Conservation (phyloP, 345 rosid genomes). For the Kandelia obovata region DNA sequence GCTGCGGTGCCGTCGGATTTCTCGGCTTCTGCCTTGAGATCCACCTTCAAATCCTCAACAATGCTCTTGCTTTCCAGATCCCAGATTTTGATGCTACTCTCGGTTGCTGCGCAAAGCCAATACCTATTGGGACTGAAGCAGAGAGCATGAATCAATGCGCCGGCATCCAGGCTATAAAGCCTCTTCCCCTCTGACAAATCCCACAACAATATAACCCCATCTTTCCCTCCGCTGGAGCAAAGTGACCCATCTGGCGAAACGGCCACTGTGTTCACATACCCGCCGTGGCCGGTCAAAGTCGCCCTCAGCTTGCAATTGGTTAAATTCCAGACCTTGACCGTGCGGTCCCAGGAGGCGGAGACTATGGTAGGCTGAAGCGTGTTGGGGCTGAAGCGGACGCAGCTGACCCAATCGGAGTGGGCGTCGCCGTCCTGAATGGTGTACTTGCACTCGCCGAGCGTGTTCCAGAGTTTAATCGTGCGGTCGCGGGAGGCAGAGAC, state of each 20-base stretch:
- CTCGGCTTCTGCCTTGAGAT: constrained; percentile 94
- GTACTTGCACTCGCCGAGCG: constrained; percentile 96
- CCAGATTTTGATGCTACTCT: constrained; percentile 93
- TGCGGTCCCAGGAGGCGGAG: constrained; percentile 85
- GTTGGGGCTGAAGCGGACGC: constrained; percentile 91
- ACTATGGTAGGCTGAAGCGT: constrained; percentile 78
- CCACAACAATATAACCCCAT: constrained; percentile 85
- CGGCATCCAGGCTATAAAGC: constrained; percentile 83
- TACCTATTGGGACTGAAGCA: constrained; percentile 98
- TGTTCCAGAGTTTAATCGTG: constrained; percentile 93
- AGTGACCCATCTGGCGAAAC: constrained; percentile 95
- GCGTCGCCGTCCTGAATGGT: constrained; percentile 85
- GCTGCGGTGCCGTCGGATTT: constrained; percentile 53
- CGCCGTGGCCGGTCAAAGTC: constrained; percentile 70
- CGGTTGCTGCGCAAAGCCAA: constrained; percentile 98
- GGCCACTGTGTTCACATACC: constrained; percentile 86
- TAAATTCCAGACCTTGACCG: constrained; percentile 92
- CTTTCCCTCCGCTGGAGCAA: constrained; percentile 96
- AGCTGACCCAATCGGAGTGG: constrained; percentile 89
- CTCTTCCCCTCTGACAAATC: constrained; percentile 96
- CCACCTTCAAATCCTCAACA: constrained; percentile 96
- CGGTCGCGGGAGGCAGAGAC: constrained; percentile 96
- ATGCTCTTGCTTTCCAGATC: constrained; percentile 94
- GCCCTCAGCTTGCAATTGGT: constrained; percentile 81
- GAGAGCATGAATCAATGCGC: constrained; percentile 65